Evolutionary conservation across 306 rosid species (phyloP).

Genomic region (Trifolium fragiferum): DNA sequence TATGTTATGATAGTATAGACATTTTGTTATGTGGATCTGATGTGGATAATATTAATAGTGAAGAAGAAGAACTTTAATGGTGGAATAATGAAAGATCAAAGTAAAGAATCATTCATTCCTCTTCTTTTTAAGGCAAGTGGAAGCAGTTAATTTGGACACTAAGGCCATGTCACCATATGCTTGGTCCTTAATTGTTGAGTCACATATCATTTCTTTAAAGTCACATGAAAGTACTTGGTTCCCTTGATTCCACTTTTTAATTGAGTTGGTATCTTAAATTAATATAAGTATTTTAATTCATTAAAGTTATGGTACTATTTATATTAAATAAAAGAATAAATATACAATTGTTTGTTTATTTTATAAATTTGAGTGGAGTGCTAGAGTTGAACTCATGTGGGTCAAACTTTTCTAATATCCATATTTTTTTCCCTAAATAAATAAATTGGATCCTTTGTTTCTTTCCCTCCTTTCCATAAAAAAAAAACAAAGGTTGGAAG

Average conservation of each 20-base stretch:
- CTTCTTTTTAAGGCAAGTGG: conserved; percentile 49
- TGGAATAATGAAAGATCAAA: conserved; percentile 34
- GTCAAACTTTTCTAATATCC: background rate
- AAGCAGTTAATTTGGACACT: conserved; percentile 48
- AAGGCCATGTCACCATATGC: conserved; percentile 52
- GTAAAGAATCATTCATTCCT: conserved; percentile 33
- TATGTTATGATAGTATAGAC: conserved; percentile 21
- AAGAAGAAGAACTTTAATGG: conserved; percentile 31
- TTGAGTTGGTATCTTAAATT: background rate
- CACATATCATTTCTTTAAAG: conserved; percentile 48
- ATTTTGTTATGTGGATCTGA: conserved; percentile 33
- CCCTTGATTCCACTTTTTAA: conserved; percentile 30
- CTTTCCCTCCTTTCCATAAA: background rate
- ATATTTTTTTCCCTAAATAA: no score
- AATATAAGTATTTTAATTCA: background rate
- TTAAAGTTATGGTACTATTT: background rate
- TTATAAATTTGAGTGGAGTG: background rate
- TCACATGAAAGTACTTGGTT: conserved; percentile 40
- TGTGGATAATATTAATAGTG: conserved; percentile 29
- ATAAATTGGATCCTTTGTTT: background rate
- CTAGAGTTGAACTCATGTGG: background rate
- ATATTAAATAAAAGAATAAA: background rate
- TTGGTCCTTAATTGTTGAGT: conserved; percentile 42
- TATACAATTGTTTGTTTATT: background rate
- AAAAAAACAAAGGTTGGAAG: background rate